Evolutionary conservation across 2,329 filamentous ascomycete genomes (phyloP).

Genomic region (Akanthomyces muscarius): DNA sequence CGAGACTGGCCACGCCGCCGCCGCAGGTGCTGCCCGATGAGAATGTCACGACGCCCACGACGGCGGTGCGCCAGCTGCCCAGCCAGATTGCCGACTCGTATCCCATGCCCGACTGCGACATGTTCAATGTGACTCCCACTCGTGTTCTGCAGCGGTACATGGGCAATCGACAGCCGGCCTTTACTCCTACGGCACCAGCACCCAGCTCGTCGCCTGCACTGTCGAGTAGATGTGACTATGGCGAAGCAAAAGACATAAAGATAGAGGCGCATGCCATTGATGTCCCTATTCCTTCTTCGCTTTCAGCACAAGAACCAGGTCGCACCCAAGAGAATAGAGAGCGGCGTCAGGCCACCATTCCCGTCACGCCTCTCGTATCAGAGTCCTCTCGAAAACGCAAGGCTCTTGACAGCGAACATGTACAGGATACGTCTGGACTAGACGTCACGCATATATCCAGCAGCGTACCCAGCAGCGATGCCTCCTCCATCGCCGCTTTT

Average conservation of each 20-base stretch:
- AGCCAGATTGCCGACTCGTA: slow-evolving; percentile 56
- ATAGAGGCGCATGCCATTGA: not conserved
- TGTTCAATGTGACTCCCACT: slow-evolving; percentile 41
- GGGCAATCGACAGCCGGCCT: slow-evolving; percentile 29
- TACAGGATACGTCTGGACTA: slow-evolving; percentile 18
- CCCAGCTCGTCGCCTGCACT: slow-evolving; percentile 7
- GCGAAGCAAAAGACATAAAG: not conserved
- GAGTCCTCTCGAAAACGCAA: slow-evolving; percentile 1
- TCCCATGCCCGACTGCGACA: slow-evolving; percentile 31
- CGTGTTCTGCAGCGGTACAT: slow-evolving; percentile 48
- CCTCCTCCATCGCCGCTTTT: slow-evolving; percentile 20
- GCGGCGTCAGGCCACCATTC: not conserved
- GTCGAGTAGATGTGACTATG: not conserved
- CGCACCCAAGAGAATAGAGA: not conserved
- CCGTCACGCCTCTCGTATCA: slow-evolving; percentile 9
- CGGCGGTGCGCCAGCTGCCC: slow-evolving; percentile 39
- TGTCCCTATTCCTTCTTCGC: not conserved
- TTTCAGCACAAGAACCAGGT: not conserved
- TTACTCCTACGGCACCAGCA: slow-evolving; percentile 24
- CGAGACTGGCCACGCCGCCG: not conserved
- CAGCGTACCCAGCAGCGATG: slow-evolving; percentile 24
- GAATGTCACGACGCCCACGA: slow-evolving; percentile 22
- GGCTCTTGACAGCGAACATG: slow-evolving; percentile 6
- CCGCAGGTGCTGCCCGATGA: slow-evolving; percentile 2
- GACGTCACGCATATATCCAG: slow-evolving; percentile 33